These are phyloP conservation scores for Boletus rubropictus DNA, from an alignment of 768 basidiomycete genomes.

Conservation along the genomic window DNA sequence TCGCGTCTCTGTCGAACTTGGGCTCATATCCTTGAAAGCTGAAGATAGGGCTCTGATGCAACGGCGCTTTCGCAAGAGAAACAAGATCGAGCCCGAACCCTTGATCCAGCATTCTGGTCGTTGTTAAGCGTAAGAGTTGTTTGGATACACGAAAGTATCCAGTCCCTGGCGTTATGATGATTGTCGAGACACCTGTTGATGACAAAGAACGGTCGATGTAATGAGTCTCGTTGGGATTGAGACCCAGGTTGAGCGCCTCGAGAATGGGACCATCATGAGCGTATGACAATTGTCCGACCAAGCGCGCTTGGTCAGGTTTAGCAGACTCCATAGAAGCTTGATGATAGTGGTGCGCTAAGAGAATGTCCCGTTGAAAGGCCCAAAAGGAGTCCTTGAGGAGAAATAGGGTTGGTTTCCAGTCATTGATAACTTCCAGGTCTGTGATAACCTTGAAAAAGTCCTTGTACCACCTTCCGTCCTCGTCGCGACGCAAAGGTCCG, in stretches of 20 bases:
- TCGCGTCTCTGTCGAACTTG: slow-evolving; percentile 44
- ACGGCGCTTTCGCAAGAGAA: slow-evolving; percentile 81
- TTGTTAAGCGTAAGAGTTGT: slow-evolving; percentile 82
- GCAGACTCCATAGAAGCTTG: slow-evolving; percentile 51
- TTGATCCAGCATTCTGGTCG: slow-evolving; percentile 89
- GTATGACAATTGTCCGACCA: slow-evolving; percentile 73
- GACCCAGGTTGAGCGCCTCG: slow-evolving; percentile 87
- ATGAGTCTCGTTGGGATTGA: slow-evolving; percentile 90
- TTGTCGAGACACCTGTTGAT: slow-evolving; percentile 76
- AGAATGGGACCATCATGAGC: slow-evolving; percentile 95
- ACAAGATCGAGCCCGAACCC: slow-evolving; percentile 88
- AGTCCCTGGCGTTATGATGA: slow-evolving; percentile 89
- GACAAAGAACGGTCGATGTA: slow-evolving; percentile 93
- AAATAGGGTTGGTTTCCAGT: slow-evolving; percentile 84
- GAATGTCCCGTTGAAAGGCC: slow-evolving; percentile 87
- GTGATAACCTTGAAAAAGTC: slow-evolving; percentile 96
- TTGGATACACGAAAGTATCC: slow-evolving; percentile 93
- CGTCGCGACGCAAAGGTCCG: slow-evolving; percentile 72
- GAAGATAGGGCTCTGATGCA: slow-evolving; percentile 92
- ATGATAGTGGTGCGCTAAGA: slow-evolving; percentile 85
- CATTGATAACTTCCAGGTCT: slow-evolving; percentile 80
- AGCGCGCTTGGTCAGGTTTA: slow-evolving; percentile 47
- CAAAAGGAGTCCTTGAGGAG: slow-evolving; percentile 85
- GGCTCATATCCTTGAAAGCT: slow-evolving; percentile 73
- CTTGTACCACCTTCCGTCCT: slow-evolving; percentile 79